Evolutionary conservation across 2,329 filamentous ascomycete genomes (phyloP).

Genomic region (Davidsoniella virescens): DNA sequence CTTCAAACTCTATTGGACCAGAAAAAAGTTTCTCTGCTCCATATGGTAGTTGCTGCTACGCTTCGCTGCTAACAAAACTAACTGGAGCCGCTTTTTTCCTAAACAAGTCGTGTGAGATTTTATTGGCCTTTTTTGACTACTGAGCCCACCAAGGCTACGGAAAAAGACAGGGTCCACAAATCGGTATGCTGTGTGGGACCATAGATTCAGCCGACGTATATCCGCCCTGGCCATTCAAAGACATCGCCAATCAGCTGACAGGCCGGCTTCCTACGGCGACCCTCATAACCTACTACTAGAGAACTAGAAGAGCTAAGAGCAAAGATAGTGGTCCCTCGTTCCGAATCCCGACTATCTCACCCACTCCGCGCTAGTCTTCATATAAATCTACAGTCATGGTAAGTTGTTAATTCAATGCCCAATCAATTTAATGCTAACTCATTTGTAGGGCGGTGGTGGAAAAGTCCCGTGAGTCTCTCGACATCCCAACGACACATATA

Average conservation of each 20-base stretch:
- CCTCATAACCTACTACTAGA: too few species aligned
- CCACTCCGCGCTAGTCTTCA: too few species aligned
- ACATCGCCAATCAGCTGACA: slow-evolving; percentile 3
- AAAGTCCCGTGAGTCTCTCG: slow-evolving; percentile 11
- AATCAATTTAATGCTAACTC: not conserved
- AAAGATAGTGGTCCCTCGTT: too few species aligned
- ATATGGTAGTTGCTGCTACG: not conserved
- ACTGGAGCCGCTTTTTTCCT: not conserved
- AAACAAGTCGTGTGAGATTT: slow-evolving; percentile 3
- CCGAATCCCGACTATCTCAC: too few species aligned
- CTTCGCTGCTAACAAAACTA: not conserved
- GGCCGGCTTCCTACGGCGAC: not conserved
- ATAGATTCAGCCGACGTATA: slow-evolving; percentile 1
- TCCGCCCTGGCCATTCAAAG: slow-evolving; percentile 1
- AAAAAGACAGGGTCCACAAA: not conserved
- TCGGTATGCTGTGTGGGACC: not conserved
- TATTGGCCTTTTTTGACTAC: not conserved
- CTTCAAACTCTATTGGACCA: slow-evolving; percentile 1
- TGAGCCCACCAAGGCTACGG: slow-evolving; percentile 6
- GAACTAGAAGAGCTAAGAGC: too few species aligned
- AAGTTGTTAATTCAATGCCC: too few species aligned
- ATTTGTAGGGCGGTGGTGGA: slow-evolving; percentile 7
- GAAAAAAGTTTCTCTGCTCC: slow-evolving; percentile 8
- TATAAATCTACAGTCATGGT: too few species aligned
- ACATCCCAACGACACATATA: not conserved